These are phyloP conservation scores for Salvia splendens DNA, from an alignment of 257 asterid genomes.

Conservation along the genomic window DNA sequence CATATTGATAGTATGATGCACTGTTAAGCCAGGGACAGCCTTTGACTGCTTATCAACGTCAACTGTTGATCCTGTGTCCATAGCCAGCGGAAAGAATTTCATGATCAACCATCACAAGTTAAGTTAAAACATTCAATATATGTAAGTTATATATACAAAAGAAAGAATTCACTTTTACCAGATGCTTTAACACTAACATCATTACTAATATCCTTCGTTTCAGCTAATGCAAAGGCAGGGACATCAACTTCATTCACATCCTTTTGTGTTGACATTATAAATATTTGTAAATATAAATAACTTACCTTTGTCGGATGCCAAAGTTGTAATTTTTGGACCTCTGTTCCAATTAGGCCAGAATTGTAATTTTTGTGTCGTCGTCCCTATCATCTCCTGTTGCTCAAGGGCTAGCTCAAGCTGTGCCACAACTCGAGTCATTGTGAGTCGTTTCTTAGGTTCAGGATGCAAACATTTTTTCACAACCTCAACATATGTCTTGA, in stretches of 20 bases:
- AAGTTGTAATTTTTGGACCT: not conserved
- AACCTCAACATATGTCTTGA: not conserved
- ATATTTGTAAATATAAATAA: not conserved
- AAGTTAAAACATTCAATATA: too few species aligned
- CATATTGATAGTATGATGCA: too few species aligned
- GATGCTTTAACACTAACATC: too few species aligned
- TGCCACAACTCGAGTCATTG: not conserved
- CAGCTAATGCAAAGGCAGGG: too few species aligned
- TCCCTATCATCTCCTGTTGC: not conserved
- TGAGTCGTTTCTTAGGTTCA: not conserved
- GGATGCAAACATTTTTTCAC: not conserved
- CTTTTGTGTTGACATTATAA: not conserved
- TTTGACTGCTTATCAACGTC: too few species aligned
- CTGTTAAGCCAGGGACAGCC: too few species aligned
- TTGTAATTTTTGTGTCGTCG: not conserved
- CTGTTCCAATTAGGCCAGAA: not conserved
- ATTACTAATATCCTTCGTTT: too few species aligned
- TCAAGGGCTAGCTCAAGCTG: not conserved
- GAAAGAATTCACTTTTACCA: too few species aligned
- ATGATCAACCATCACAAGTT: not conserved
- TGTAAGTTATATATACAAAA: too few species aligned
- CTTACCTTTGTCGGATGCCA: not conserved
- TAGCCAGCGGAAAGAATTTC: too few species aligned
- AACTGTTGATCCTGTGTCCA: too few species aligned
- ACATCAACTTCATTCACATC: too few species aligned